Evolutionary conservation across 2,329 filamentous ascomycete genomes (phyloP), one percentile per base, ranked within the genome.

Genomic region (Cephalotrichum gorgonifer): DNA sequence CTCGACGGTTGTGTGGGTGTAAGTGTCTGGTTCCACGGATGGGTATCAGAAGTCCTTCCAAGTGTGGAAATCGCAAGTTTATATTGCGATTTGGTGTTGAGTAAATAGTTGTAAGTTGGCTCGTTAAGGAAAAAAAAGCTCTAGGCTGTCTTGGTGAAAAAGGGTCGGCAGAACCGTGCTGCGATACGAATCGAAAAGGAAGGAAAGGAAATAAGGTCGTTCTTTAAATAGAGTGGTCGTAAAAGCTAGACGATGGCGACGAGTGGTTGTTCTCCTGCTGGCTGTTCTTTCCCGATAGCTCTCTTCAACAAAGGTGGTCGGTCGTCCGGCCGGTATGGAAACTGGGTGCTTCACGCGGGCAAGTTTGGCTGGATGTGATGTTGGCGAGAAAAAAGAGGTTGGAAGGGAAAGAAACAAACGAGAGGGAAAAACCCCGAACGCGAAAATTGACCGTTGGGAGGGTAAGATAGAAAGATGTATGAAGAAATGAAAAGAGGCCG

Each of bases 131-230:
- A n/a, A 26, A 46, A 52, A 53, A 50, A 43, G 31, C 42, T 23
- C n/a, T 47, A 33, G 42, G 45, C n/a, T n/a, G n/a, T n/a, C n/a
- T n/a, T n/a, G n/a, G 43, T 39, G 47, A 51, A 47, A 44, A 51
- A 52, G 35, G 49, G 43, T 51, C 28, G 51, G 51, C 54, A 55
- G 54, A 39, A 52, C 52, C 57, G 53, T 51, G 57, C 55, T 56
- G 50, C 52, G 52, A 47, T 41, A 46, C 22, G 51, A 52, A 55
- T 48, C 49, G 51, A 52, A 52, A 41, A 25, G 35, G 47, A 2
- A 20, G 28, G 12, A 30, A 30, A 30, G 12, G 35, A 42, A 27
- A 42, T 45, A n/a, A n/a, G n/a, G n/a, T 20, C 41, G 26, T 43
- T 41, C 20, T 42, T 50, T 39, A 50, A 50, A 42, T 35, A 33